phyloP scores from a whole-genome alignment of 148 eudicot genomes.

The Cornus florida region DNA sequence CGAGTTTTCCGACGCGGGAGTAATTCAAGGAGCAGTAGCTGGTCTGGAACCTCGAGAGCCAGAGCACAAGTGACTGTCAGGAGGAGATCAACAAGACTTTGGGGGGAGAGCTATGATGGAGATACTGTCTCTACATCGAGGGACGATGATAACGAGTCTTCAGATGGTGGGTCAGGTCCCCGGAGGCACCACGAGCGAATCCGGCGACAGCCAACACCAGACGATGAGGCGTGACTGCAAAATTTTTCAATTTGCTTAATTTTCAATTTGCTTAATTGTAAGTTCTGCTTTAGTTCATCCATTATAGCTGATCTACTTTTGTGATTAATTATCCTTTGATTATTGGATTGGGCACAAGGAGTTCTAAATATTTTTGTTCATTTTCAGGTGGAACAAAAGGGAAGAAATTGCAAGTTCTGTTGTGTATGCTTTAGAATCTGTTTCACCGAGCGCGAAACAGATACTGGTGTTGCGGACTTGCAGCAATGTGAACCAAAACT shows the following conservation, averaged over 20 bases:
- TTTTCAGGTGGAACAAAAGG: constrained; percentile 3
- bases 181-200: constrained; percentile 42
- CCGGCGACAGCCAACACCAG: constrained; percentile 41
- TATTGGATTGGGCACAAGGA: not conserved
- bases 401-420: constrained; percentile 1
- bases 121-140: constrained; percentile 41
- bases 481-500: not conserved
- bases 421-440: not conserved
- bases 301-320: not conserved
- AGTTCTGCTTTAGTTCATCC: not conserved
- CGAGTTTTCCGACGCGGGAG: constrained; percentile 47
- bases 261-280: not conserved
- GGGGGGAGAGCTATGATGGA: constrained; percentile 72
- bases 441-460: not conserved
- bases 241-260: not conserved
- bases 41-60: constrained; percentile 57
- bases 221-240: constrained; percentile 33
- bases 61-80: constrained; percentile 48
- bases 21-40: constrained; percentile 53
- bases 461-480: not conserved
- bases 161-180: constrained; percentile 47
- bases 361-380: not conserved
- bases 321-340: not conserved
- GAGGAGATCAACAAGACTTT: constrained; percentile 58
- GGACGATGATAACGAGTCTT: constrained; percentile 49